Base-by-base conservation (phyloP, 192 early-diverging fungal genomes). In the Diversispora epigaea region DNA sequence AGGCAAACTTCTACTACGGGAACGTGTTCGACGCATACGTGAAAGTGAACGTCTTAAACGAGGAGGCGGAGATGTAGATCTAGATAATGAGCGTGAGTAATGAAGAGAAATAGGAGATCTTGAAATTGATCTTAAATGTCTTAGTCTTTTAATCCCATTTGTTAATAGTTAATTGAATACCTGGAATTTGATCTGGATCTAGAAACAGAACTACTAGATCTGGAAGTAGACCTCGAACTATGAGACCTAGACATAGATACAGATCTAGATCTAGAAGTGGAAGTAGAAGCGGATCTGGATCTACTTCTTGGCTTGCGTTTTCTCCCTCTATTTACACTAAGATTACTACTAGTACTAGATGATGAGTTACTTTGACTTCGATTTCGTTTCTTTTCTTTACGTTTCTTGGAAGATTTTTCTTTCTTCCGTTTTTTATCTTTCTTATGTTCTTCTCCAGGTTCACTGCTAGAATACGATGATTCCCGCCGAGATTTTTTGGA, bases 381-480 rank as follows among this genome's bases (percentile, higher is more conserved):
- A 56, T 52, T 49, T 50, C 73, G 56, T 49, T 76, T 73, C 44
- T 77, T 76, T 32, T n/a, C 52, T 57, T 79, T 81, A 12, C 74
- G 62, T 25, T 76, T 77, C 41, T 61, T 57, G 11, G 69, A 69
- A 62, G 85, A 47, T 47, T 73, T 79, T 44, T 76, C 49, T 77
- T 84, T 79, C 68, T 80, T 81, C 17, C 63, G 47, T 68, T 81
- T 76, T 68, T 83, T 78, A 4, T 77, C 75, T 54, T 78, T 79
- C 32, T 67, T 64, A 25, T 67, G 73, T 25, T 80, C 76, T n/a
- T 67, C 61, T 12, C 80, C 84, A 21, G 82, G 78, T 19, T 79
- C 82, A 32, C 73, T 76, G 22, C 69, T 68, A 21, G 61, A 64
- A 15, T 80, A 82, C 11, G 71, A 71, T 22, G 81, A 73, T 22